Base-by-base conservation (phyloP, 768 basidiomycete species). In the Cubamyces sp. region DNA sequence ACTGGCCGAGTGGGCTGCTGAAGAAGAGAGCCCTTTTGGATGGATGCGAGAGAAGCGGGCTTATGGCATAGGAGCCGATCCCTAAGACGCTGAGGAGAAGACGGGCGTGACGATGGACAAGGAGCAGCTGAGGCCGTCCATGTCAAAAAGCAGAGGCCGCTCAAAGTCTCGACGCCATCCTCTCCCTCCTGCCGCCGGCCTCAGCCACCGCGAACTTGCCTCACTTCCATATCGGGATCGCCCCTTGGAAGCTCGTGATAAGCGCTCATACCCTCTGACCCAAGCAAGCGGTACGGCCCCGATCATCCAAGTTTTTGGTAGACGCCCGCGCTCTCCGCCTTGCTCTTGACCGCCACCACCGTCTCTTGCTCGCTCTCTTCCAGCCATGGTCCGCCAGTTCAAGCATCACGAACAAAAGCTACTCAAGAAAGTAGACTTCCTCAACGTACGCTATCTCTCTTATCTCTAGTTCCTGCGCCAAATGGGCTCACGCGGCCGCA, bases 361-460 rank as follows among this genome's bases (percentile, higher is more conserved):
- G 12, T 25, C n/a, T 23, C 30, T 19, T 25, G 5, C 39, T 40
- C 23, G 26, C 43, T 55, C 16, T 18, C n/a, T 21, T 62, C 61
- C 64, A 57, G 45, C 66, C 47, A 91, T 91, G 89, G 94, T 97
- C 81, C 83, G 96, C 66, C 89, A 96, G 77, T 84, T 98, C 75
- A 98, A 96, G 79, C 85, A 92, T 74, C 97, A 99, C 77, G 96
- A 99, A 75, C 88, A 95, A 74, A 96, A 90, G 71, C 83, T 97
- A 37, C 84, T 96, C 74, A 95, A 92, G 74, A 95, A 97, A 78
- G 96, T 98, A 69, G 97, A 98, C 77, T 97, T 99, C 75, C 83
- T 98, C 62, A 92, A 91, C 71, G 95, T 94, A 71, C 60, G 86
- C 78, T 54, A 8, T 11, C 25, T 15, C 23, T 52, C 43, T 41